Evolutionary conservation across 495 filamentous ascomycete species (phyloP), one percentile per base, ranked within the genome.

Genomic region (Clohesyomyces aquaticus): DNA sequence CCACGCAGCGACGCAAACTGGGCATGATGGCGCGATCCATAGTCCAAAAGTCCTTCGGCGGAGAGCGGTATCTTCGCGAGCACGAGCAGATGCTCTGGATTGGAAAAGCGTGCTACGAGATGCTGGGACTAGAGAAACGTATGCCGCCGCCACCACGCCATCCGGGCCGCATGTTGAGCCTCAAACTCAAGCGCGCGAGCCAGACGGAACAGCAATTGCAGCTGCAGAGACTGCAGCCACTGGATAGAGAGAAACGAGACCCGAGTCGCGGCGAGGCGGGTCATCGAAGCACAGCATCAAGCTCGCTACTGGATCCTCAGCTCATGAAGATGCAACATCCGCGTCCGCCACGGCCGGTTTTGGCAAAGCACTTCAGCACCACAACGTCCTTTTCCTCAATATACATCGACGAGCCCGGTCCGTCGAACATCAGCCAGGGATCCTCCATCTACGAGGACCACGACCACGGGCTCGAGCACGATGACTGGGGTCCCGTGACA

Each of bases 61-160:
- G 81, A 3, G 82, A 86, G 45, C 77, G 86, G 0, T 88, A 88
- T 63, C 79, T 88, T 14, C 79, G 85, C 25, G 85, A 88, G 70
- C 85, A 88, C 68, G 85, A 88, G 70, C 85, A 88, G 70, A 87
- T 87, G 85, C 80, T 86, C 21, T 87, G 85, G 85, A 81, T 86
- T 32, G 81, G 81, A 32, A 86, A 86, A 56, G 46, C 67, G 0
- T 58, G 28, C 35, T 70, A 70, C 50, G 70, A 72, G 47, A 68
- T 69, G 69, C 50, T 61, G 0, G 68, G 59, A 4, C 28, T 70
- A 3, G 57, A 60, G 18, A 27, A 43, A 16, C 41, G 45, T 14
- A 38, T 50, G 19, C 50, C 55, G 23, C 54, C 58, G 18, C 58
- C 58, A 22, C 66, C 58, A 9, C 52, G 49, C 23, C 51, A 61